Evolutionary conservation across 352 stramenopile species (phyloP).

Genomic region (Pythium myriotylum): DNA sequence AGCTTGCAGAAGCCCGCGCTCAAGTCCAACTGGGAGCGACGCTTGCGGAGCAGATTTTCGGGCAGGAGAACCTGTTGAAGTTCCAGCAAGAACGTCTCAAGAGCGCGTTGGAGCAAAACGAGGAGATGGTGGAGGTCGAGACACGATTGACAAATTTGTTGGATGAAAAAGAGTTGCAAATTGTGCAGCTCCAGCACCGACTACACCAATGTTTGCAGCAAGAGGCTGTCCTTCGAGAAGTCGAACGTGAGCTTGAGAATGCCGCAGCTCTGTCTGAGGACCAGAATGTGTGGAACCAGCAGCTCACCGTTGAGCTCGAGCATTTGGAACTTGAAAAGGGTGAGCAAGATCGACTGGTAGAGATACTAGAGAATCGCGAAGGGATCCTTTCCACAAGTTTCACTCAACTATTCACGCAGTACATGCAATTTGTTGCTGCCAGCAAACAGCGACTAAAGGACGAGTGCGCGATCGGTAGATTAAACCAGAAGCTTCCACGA

Average conservation of each 20-base stretch:
- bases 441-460: conserved; percentile 17
- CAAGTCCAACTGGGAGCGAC: conserved; percentile 29
- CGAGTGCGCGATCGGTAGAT: background rate
- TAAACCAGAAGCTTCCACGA: background rate
- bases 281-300: conserved; percentile 33
- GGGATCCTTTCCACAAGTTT: conserved; percentile 25
- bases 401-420: conserved; percentile 30
- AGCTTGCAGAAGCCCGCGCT: conserved; percentile 21
- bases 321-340: conserved; percentile 21
- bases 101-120: conserved; percentile 37
- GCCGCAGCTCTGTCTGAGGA: conserved; percentile 25
- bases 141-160: conserved; percentile 27
- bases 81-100: conserved; percentile 38
- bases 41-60: conserved; percentile 42
- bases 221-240: conserved; percentile 9
- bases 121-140: conserved; percentile 36
- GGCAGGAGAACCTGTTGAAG: conserved; percentile 32
- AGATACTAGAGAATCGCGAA: conserved; percentile 20
- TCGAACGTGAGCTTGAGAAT: conserved; percentile 29
- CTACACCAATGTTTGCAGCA: conserved; percentile 12
- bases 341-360: conserved; percentile 24
- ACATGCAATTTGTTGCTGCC: conserved; percentile 20
- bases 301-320: conserved; percentile 25
- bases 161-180: background rate
- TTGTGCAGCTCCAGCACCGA: conserved; percentile 1